Percentiles rank a stretch among this genome's conserved stretches.
Evolutionary conservation across 2,329 filamentous ascomycete species (phyloP).

Genomic region (Sphaceloma murrayae): DNA sequence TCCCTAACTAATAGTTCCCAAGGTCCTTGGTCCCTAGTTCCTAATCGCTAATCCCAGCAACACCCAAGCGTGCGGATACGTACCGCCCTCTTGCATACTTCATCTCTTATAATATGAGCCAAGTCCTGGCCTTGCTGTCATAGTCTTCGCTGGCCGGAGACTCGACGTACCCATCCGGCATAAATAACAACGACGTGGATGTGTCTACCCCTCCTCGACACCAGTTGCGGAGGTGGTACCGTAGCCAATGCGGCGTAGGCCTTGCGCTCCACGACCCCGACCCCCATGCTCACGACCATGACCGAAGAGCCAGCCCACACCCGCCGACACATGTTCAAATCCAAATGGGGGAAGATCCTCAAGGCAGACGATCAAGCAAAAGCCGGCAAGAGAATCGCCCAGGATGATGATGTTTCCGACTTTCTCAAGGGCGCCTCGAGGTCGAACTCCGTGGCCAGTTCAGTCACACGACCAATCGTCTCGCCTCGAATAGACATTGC

Average conservation of each 20-base stretch:
- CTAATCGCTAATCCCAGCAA: no score
- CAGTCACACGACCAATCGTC: slow-evolving; percentile 24
- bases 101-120: slow-evolving; percentile 6
- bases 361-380: slow-evolving; percentile 27
- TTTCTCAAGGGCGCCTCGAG: slow-evolving; percentile 48
- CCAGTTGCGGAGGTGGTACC: slow-evolving; percentile 10
- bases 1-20: no score
- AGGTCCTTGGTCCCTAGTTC: no score
- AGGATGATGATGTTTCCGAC: slow-evolving; percentile 44
- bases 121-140: slow-evolving; percentile 1
- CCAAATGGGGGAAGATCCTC: slow-evolving; percentile 21
- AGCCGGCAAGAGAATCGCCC: slow-evolving; percentile 28
- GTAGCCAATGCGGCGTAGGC: background rate
- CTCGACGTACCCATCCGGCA: background rate
- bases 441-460: slow-evolving; percentile 26
- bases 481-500: slow-evolving; percentile 41
- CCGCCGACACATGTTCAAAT: slow-evolving; percentile 14
- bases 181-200: background rate
- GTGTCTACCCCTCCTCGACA: background rate
- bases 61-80: slow-evolving; percentile 7
- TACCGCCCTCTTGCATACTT: background rate
- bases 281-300: slow-evolving; percentile 7
- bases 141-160: slow-evolving; percentile 7
- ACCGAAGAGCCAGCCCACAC: slow-evolving; percentile 9
- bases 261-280: no score